Conservation (phyloP, 208 protist genomes). For the Acanthamoeba triangularis region DNA sequence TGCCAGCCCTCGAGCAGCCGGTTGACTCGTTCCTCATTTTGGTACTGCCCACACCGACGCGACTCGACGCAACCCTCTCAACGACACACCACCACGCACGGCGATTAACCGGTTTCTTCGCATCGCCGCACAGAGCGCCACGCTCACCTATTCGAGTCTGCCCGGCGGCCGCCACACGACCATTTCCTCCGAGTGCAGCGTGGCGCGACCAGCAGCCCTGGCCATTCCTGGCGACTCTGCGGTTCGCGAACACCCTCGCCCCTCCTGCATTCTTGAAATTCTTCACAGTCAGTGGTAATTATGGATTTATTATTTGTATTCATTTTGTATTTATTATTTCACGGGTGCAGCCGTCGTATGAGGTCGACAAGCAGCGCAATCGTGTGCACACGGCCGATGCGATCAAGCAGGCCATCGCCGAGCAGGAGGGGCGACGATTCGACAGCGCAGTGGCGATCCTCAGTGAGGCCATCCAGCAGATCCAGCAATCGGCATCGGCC, state of each 20-base stretch:
- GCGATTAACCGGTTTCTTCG: not conserved
- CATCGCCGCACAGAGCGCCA: not conserved
- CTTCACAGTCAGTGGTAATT: no score
- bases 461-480: not conserved
- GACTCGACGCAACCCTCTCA: not conserved
- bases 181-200: not conserved
- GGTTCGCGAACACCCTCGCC: not conserved
- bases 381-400: constrained; percentile 51
- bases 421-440: constrained; percentile 30
- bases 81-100: not conserved
- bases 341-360: not conserved
- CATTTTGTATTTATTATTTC: not conserved
- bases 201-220: not conserved
- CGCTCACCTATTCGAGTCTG: constrained; percentile 20
- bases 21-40: not conserved
- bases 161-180: constrained; percentile 16
- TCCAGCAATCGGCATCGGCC: constrained; percentile 10
- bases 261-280: not conserved
- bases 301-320: no score
- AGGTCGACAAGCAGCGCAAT: constrained; percentile 60
- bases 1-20: not conserved
- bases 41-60: not conserved
- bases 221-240: not conserved
- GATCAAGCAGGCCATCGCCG: constrained; percentile 22
- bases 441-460: constrained; percentile 44